A percentile compares a stretch with the other conserved stretches of the same genome.
phyloP scores from a whole-genome alignment of 441 rosid species.

The Brassica balearica region DNA sequence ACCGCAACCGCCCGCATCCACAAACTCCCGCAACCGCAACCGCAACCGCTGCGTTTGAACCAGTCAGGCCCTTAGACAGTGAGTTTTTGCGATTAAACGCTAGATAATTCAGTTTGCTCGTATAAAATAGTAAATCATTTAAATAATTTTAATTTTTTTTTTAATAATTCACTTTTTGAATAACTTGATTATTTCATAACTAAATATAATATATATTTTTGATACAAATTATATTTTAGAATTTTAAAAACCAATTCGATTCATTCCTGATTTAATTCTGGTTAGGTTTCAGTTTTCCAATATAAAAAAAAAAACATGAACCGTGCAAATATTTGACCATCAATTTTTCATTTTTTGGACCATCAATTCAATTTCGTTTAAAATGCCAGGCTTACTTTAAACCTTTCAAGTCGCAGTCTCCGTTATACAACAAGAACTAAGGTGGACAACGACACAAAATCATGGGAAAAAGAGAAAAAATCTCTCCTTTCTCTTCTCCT shows the following conservation, averaged over 20 bases:
- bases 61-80: neutral
- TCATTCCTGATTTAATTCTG: too few species aligned
- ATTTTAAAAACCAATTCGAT: neutral
- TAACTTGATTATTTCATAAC: neutral
- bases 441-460: constrained; percentile 24
- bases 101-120: neutral
- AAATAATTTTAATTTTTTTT: too few species aligned
- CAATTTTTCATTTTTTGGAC: too few species aligned
- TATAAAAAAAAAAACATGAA: neutral
- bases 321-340: neutral
- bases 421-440: constrained; percentile 25
- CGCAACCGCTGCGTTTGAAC: too few species aligned
- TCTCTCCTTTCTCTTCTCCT: constrained; percentile 30
- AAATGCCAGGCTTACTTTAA: neutral
- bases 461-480: constrained; percentile 20
- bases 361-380: neutral
- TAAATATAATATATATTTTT: neutral
- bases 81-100: neutral
- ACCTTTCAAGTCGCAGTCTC: neutral
- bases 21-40: too few species aligned
- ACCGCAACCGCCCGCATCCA: too few species aligned
- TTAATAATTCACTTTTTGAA: neutral
- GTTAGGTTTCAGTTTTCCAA: neutral
- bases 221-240: neutral
- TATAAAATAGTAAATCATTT: too few species aligned